A percentile compares a stretch with the other conserved stretches of the same genome.
phyloP scores from a whole-genome alignment of 805 yeast genomes.

The Schwanniomyces yamadae region DNA sequence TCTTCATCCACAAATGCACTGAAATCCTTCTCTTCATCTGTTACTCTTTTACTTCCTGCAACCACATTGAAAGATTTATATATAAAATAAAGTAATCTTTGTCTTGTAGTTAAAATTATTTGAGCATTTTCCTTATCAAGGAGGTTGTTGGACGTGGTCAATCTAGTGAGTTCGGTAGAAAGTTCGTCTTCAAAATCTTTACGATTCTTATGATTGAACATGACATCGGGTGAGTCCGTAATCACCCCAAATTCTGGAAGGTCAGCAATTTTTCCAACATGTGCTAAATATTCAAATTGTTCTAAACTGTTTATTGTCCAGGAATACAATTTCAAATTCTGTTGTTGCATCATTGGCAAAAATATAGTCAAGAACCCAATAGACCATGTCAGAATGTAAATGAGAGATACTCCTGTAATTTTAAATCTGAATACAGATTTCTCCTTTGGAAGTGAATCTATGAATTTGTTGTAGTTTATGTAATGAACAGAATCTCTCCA shows the following conservation, averaged over 20 bases:
- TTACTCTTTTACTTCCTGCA: constrained; percentile 11
- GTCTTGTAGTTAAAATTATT: constrained; percentile 13
- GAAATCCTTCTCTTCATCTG: constrained; percentile 18
- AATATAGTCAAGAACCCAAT: constrained; percentile 32
- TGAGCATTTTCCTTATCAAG: constrained; percentile 2
- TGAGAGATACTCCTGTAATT: constrained; percentile 35
- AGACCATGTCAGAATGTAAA: constrained; percentile 40
- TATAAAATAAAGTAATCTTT: constrained; percentile 12
- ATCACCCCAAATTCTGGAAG: constrained; percentile 36
- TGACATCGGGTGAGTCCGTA: constrained; percentile 34
- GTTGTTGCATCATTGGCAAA: constrained; percentile 33
- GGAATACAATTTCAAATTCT: constrained; percentile 31
- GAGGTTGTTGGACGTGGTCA: constrained; percentile 7
- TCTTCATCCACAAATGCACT: constrained; percentile 21
- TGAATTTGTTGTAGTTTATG: constrained; percentile 34
- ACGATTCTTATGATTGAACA: constrained; percentile 20
- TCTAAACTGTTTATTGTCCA: constrained; percentile 40
- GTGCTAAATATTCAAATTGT: constrained; percentile 35
- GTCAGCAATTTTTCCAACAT: constrained; percentile 21
- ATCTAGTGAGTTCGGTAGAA: constrained; percentile 8
- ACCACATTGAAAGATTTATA: constrained; percentile 11
- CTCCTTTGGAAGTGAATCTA: constrained; percentile 22
- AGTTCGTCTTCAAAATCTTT: constrained; percentile 4
- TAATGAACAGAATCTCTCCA: constrained; percentile 34
- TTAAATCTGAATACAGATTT: constrained; percentile 20